These are phyloP conservation scores for Nicotiana rustica DNA, from an alignment of 305 asterid genomes.

Conservation along the genomic window DNA sequence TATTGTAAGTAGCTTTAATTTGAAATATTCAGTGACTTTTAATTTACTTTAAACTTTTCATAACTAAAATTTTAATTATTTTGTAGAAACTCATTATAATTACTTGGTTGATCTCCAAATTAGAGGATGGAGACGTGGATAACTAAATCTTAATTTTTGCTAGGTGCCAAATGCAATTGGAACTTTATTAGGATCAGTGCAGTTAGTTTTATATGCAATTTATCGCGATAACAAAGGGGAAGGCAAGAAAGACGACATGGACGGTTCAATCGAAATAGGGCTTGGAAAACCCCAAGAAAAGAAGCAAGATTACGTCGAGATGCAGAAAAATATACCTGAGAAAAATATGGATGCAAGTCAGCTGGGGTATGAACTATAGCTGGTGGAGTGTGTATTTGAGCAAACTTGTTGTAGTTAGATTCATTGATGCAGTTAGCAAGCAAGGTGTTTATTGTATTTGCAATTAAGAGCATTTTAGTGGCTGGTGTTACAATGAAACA, in stretches of 20 bases:
- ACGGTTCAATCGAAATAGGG: slow-evolving; percentile 46
- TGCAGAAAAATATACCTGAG: background rate
- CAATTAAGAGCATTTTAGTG: background rate
- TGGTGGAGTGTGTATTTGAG: background rate
- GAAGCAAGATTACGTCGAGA: background rate
- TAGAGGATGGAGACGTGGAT: too few relatives aligned
- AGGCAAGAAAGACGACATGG: slow-evolving; percentile 33
- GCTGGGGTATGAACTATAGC: background rate
- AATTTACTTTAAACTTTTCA: background rate
- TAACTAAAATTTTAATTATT: background rate
- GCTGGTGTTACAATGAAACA: background rate
- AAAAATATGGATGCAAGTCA: background rate
- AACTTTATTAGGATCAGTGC: slow-evolving; percentile 60
- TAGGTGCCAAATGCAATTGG: slow-evolving; percentile 72
- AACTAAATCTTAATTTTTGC: background rate
- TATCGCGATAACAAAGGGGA: slow-evolving; percentile 53
- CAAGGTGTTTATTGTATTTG: background rate
- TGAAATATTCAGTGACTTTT: background rate
- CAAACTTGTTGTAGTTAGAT: background rate
- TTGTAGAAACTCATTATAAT: background rate
- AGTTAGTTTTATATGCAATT: slow-evolving; percentile 57
- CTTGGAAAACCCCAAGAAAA: slow-evolving; percentile 3
- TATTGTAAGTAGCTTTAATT: slow-evolving; percentile 38
- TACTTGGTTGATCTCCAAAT: too few relatives aligned
- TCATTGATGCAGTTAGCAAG: background rate